phyloP scores from a whole-genome alignment of 2,329 filamentous ascomycete species.

The Pezicula radicicola region DNA sequence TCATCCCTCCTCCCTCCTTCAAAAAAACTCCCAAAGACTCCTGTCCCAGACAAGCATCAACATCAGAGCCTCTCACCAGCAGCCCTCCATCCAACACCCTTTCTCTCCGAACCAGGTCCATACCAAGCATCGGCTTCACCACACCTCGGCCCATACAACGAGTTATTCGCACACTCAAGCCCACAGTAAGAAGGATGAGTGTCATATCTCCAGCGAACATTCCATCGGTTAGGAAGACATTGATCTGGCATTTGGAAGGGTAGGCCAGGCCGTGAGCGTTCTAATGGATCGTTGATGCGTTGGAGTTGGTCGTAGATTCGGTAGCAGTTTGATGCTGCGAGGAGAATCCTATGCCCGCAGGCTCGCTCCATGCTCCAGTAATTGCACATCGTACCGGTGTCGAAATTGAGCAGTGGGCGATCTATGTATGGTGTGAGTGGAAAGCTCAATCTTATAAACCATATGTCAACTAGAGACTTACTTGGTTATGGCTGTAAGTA shows the following conservation, averaged over 20 bases:
- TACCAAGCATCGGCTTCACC: constrained; percentile 22
- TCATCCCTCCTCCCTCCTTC: no score
- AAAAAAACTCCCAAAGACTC: no score
- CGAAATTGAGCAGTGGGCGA: not conserved
- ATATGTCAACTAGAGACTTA: no score
- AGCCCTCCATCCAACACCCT: constrained; percentile 27
- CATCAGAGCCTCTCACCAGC: no score
- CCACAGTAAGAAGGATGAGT: constrained; percentile 18
- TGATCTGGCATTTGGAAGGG: constrained; percentile 23
- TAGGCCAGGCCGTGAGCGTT: constrained; percentile 11
- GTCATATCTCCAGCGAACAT: constrained; percentile 13
- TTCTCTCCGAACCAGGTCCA: constrained; percentile 24
- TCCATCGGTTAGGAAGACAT: constrained; percentile 22
- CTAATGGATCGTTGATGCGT: constrained; percentile 25
- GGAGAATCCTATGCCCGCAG: constrained; percentile 25
- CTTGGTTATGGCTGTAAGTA: no score
- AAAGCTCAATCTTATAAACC: no score
- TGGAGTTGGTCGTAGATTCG: constrained; percentile 26
- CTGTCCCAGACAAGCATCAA: no score
- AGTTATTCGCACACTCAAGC: constrained; percentile 27
- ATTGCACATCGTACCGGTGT: constrained; percentile 22
- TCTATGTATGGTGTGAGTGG: not conserved
- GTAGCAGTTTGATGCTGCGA: constrained; percentile 25
- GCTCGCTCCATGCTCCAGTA: constrained; percentile 22
- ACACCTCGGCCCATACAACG: constrained; percentile 14